Percentiles rank a stretch among this genome's conserved stretches.
phyloP scores from a whole-genome alignment of 1,284 basidiomycete genomes.

The Puccinia horiana region DNA sequence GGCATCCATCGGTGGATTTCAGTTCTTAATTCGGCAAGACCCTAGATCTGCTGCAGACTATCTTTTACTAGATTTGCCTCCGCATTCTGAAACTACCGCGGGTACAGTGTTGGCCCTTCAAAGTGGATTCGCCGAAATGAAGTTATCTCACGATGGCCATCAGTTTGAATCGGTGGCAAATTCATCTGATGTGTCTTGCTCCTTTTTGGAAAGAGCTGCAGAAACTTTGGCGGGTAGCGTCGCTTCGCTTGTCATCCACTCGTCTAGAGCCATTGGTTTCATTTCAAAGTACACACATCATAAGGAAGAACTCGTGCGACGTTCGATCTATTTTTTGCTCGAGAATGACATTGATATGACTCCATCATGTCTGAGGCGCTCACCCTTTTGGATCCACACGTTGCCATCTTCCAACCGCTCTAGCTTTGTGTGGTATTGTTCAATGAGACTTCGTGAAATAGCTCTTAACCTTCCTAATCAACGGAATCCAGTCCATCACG shows the following conservation, averaged over 20 bases:
- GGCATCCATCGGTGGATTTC: constrained; percentile 6
- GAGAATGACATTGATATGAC: constrained; percentile 3
- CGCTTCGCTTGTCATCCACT: constrained; percentile 17
- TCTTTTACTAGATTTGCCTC: not conserved
- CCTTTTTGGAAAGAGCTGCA: constrained; percentile 23
- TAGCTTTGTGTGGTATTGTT: constrained; percentile 40
- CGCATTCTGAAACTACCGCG: constrained; percentile 26
- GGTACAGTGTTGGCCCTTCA: not conserved
- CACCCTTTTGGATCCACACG: constrained; percentile 31
- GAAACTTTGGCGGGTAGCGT: constrained; percentile 32
- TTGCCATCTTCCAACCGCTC: constrained; percentile 13
- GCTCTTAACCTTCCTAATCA: not conserved
- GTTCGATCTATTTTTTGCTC: constrained; percentile 20
- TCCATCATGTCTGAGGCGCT: constrained; percentile 26
- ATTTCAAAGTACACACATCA: constrained; percentile 7
- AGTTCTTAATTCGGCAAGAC: constrained; percentile 20
- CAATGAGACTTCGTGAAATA: constrained; percentile 15
- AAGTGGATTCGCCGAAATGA: constrained; percentile 11
- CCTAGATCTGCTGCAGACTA: not conserved
- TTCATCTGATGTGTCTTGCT: constrained; percentile 4
- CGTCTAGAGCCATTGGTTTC: not conserved
- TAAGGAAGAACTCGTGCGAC: not conserved
- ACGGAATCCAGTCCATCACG: not conserved
- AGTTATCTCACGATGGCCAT: constrained; percentile 12
- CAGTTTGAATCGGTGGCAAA: constrained; percentile 5